phyloP scores from a whole-genome alignment of 2,329 filamentous ascomycete genomes.

The Akanthomyces uredinophilus region DNA sequence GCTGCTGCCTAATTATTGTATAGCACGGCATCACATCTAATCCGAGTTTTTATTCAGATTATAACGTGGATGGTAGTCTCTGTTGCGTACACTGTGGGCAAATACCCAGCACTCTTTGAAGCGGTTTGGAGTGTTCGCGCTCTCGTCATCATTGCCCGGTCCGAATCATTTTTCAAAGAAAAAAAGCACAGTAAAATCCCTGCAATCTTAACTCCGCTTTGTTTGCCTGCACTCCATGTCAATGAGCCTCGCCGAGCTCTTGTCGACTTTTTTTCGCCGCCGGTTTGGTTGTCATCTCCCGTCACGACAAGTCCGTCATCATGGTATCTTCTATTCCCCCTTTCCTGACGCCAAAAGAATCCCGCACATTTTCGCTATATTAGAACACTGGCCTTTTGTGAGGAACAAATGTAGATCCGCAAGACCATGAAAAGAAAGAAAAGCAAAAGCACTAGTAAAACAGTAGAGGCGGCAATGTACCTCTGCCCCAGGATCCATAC shows the following conservation, averaged over 20 bases:
- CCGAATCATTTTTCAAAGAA: background rate
- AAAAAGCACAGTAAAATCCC: background rate
- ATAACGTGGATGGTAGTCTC: background rate
- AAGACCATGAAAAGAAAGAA: background rate
- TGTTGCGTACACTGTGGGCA: background rate
- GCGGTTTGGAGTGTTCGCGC: background rate
- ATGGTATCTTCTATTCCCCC: slow-evolving; percentile 7
- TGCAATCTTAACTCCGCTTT: background rate
- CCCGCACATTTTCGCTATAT: slow-evolving; percentile 9
- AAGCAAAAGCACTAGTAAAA: background rate
- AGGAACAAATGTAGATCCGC: background rate
- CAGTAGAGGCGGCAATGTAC: background rate
- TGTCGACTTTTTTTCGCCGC: background rate
- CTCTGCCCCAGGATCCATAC: background rate
- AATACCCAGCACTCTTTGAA: background rate
- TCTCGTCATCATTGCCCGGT: background rate
- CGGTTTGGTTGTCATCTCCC: background rate
- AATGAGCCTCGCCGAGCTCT: slow-evolving; percentile 1
- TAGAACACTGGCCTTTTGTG: background rate
- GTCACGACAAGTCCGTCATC: slow-evolving; percentile 1
- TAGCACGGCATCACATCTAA: background rate
- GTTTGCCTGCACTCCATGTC: background rate
- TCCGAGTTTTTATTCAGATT: background rate
- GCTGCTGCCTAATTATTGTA: background rate
- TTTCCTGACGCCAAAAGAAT: slow-evolving; percentile 8